Percentiles rank a stretch among this genome's conserved stretches.
phyloP scores from a whole-genome alignment of 2,329 filamentous ascomycete species.

The Sporothrix pseudoabietina region DNA sequence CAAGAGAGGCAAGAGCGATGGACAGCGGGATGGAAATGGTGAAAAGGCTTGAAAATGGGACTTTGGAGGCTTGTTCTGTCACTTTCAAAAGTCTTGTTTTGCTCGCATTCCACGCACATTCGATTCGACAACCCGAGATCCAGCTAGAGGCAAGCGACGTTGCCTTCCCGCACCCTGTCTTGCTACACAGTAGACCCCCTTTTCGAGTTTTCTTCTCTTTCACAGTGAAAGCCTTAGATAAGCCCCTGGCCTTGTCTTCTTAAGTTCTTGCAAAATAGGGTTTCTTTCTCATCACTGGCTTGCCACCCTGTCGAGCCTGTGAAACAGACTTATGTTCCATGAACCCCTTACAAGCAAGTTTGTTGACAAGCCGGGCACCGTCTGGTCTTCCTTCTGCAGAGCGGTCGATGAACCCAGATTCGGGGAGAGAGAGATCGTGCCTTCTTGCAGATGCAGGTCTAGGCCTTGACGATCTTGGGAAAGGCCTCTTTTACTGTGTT shows the following conservation, averaged over 20 bases:
- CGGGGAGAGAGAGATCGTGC: conserved; percentile 7
- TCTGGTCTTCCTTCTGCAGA: background rate
- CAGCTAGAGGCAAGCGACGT: background rate
- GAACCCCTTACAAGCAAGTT: background rate
- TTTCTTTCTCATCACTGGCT: background rate
- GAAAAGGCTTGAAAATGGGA: no score
- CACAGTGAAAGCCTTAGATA: background rate
- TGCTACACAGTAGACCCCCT: background rate
- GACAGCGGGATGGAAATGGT: background rate
- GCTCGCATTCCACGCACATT: conserved; percentile 4
- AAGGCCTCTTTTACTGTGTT: background rate
- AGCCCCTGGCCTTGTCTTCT: conserved; percentile 14
- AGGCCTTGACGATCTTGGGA: background rate
- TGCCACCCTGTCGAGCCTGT: conserved; percentile 8
- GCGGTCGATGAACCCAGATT: background rate
- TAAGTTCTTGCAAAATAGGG: no score
- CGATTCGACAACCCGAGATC: background rate
- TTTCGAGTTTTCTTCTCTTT: conserved; percentile 2
- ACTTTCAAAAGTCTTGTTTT: background rate
- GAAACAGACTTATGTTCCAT: conserved; percentile 10
- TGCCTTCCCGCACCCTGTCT: background rate
- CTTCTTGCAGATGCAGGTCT: conserved; percentile 3
- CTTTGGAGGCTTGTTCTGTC: background rate
- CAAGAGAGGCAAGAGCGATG: background rate
- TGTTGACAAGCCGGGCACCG: background rate